Conservation (phyloP, 1,284 basidiomycete genomes). For the Microstroma glucosiphilum region DNA sequence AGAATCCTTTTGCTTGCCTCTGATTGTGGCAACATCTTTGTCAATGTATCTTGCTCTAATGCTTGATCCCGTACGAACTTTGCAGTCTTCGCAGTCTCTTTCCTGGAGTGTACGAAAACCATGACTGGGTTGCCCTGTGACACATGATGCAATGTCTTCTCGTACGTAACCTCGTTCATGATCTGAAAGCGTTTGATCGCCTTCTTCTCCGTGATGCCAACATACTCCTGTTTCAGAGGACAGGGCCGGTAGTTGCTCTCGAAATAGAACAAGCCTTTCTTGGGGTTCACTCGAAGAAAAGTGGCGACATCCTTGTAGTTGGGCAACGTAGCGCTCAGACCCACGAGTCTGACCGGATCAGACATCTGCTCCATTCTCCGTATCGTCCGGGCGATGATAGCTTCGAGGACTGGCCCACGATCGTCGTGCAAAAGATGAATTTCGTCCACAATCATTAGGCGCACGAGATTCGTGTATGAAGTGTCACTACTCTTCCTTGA, state of each 20-base stretch:
- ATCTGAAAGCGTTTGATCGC: slow-evolving; percentile 97
- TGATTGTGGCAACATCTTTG: slow-evolving; percentile 67
- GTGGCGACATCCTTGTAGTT: slow-evolving; percentile 99
- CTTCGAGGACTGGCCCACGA: slow-evolving; percentile 92
- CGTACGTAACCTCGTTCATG: slow-evolving; percentile 98
- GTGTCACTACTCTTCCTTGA: slow-evolving; percentile 96
- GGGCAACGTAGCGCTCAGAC: slow-evolving; percentile 90
- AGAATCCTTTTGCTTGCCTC: slow-evolving; percentile 39
- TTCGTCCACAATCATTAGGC: slow-evolving; percentile 95
- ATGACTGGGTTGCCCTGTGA: slow-evolving; percentile 54
- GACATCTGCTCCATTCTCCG: slow-evolving; percentile 73
- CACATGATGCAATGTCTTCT: slow-evolving; percentile 59
- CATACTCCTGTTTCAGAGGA: slow-evolving; percentile 89
- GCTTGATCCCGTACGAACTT: slow-evolving; percentile 90
- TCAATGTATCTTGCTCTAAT: slow-evolving; percentile 91
- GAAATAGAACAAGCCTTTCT: slow-evolving; percentile 93
- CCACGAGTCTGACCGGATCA: slow-evolving; percentile 88
- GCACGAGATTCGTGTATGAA: slow-evolving; percentile 92
- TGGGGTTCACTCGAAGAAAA: slow-evolving; percentile 89
- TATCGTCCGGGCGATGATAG: slow-evolving; percentile 83
- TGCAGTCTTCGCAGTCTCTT: slow-evolving; percentile 96
- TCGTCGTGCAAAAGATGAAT: slow-evolving; percentile 97
- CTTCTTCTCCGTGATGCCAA: slow-evolving; percentile 98
- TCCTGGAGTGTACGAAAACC: slow-evolving; percentile 96
- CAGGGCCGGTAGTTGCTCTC: slow-evolving; percentile 86